phyloP scores from a whole-genome alignment of 257 asterid species.

The Plantago ovata region DNA sequence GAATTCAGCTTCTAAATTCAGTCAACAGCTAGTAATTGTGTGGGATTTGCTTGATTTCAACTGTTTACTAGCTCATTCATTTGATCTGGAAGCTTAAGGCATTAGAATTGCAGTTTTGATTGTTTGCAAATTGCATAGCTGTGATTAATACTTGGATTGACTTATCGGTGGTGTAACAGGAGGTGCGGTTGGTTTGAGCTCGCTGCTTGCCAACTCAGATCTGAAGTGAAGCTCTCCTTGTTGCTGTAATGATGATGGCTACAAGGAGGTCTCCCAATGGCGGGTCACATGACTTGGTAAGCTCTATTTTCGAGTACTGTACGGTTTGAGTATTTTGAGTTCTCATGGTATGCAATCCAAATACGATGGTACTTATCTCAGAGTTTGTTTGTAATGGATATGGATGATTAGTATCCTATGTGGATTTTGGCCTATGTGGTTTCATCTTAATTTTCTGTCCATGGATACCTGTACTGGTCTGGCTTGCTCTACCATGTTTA shows the following conservation, averaged over 20 bases:
- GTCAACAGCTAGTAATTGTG: constrained; percentile 15
- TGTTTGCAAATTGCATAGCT: constrained; percentile 17
- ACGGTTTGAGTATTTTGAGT: constrained; percentile 15
- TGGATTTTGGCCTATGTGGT: neutral
- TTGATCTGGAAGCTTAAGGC: constrained; percentile 14
- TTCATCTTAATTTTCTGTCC: neutral
- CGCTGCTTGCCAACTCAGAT: constrained; percentile 35
- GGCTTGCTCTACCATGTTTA: neutral
- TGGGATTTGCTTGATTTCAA: neutral
- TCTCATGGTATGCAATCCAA: constrained; percentile 15
- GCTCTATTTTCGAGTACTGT: constrained; percentile 2
- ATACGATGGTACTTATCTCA: too few species aligned
- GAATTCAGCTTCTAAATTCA: constrained; percentile 1
- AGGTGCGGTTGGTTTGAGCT: constrained; percentile 39
- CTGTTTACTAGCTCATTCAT: neutral
- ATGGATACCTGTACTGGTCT: neutral
- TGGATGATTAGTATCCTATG: constrained; percentile 12
- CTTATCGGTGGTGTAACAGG: constrained; percentile 29
- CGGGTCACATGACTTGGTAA: constrained; percentile 69
- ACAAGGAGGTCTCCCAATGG: constrained; percentile 81
- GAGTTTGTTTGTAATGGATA: neutral
- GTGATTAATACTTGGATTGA: constrained; percentile 20
- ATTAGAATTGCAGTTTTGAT: neutral
- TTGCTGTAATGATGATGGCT: constrained; percentile 72
- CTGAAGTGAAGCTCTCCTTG: constrained; percentile 35